Conservation (phyloP, 2,329 filamentous ascomycete species). For the Penicillium sp. region DNA sequence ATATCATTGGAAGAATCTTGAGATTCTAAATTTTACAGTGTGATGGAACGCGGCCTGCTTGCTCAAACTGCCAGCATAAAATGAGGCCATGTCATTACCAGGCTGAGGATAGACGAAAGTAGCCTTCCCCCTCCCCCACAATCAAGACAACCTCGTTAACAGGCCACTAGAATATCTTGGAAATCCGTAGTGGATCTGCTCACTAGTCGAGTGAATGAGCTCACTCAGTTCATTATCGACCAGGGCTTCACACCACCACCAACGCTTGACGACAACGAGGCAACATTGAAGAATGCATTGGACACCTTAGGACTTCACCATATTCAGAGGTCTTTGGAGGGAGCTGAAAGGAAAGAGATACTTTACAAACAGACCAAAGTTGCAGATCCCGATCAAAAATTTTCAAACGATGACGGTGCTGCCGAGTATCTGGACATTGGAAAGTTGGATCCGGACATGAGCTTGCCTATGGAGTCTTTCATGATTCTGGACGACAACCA, state of each 20-base stretch:
- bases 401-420: background rate
- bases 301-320: conserved; percentile 2
- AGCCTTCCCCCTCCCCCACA: background rate
- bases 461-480: background rate
- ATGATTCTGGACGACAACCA: background rate
- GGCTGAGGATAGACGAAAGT: conserved; percentile 9
- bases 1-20: background rate
- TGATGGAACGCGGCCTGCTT: conserved; percentile 13
- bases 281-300: conserved; percentile 3
- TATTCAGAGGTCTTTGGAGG: background rate
- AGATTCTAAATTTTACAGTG: conserved; percentile 1
- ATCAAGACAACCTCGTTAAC: background rate
- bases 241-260: conserved; percentile 1
- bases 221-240: conserved; percentile 3
- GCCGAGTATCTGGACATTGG: background rate
- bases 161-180: background rate
- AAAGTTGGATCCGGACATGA: background rate
- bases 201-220: conserved; percentile 1
- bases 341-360: background rate
- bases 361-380: background rate
- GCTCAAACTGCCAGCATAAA: conserved; percentile 26
- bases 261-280: conserved; percentile 5
- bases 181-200: conserved; percentile 8
- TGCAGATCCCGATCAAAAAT: background rate
- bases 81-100: conserved; percentile 13